phyloP scores from a whole-genome alignment of 805 yeast genomes.

The Cyberlindnera misumaiensis region DNA sequence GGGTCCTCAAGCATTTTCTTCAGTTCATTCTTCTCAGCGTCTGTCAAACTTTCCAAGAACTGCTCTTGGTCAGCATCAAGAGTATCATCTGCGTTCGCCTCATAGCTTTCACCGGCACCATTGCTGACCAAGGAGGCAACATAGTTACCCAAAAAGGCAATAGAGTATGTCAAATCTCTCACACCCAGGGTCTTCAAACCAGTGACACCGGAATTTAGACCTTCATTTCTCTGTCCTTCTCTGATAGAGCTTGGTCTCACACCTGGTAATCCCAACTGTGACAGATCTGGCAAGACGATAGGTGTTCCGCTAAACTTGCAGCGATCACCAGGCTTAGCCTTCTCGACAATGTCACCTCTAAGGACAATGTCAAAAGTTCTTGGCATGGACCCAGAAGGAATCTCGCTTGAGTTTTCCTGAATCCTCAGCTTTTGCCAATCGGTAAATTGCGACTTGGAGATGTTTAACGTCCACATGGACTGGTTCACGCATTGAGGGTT shows the following conservation, averaged over 20 bases:
- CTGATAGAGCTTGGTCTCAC: constrained; percentile 78
- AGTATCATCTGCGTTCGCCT: constrained; percentile 32
- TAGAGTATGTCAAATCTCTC: constrained; percentile 84
- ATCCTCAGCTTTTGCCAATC: constrained; percentile 97
- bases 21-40: constrained; percentile 77
- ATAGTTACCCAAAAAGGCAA: constrained; percentile 89
- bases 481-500: constrained; percentile 85
- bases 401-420: constrained; percentile 94
- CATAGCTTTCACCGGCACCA: constrained; percentile 30
- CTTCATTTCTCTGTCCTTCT: constrained; percentile 52
- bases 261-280: constrained; percentile 93
- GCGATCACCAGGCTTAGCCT: constrained; percentile 96
- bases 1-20: constrained; percentile 88
- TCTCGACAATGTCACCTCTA: constrained; percentile 90
- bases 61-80: constrained; percentile 68
- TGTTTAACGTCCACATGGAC: constrained; percentile 75
- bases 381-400: constrained; percentile 98
- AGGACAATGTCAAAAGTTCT: constrained; percentile 88
- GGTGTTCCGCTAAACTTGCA: constrained; percentile 92
- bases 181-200: constrained; percentile 84
- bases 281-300: constrained; percentile 89
- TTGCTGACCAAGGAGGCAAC: constrained; percentile 55
- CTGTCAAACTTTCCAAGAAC: constrained; percentile 69
- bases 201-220: constrained; percentile 76
- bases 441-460: constrained; percentile 76